Conservation (phyloP, 1,139 yeast species). For the Magnusiomyces suaveolens region DNA sequence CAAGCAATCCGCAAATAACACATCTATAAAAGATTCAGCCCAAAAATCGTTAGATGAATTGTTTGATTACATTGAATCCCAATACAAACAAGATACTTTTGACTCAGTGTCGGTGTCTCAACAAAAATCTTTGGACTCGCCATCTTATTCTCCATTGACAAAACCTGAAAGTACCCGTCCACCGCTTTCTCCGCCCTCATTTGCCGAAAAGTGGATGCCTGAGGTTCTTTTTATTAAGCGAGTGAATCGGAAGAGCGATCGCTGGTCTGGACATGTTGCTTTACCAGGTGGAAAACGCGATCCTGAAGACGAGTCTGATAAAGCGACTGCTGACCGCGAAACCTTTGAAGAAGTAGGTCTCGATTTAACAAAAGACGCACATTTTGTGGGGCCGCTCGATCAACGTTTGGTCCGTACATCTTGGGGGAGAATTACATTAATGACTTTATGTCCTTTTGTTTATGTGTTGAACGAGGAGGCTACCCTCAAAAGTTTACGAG, state of each 20-base stretch:
- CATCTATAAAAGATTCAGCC: not conserved
- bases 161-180: not conserved
- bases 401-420: conserved; percentile 31
- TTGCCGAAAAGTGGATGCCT: conserved; percentile 11
- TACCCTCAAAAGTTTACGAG: conserved; percentile 11
- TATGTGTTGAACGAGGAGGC: conserved; percentile 24
- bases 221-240: conserved; percentile 34
- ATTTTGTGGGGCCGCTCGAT: conserved; percentile 30
- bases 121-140: too few relatives aligned
- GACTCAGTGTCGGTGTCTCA: too few relatives aligned
- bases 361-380: conserved; percentile 24
- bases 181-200: not conserved
- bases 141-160: not conserved
- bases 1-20: not conserved
- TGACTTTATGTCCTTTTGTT: conserved; percentile 34
- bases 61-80: not conserved
- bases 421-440: conserved; percentile 30
- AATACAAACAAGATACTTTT: not conserved
- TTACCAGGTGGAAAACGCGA: conserved; percentile 36
- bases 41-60: not conserved
- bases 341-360: conserved; percentile 35
- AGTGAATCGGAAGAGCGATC: conserved; percentile 29
- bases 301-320: conserved; percentile 29
- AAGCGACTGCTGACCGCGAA: conserved; percentile 32
- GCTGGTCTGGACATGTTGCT: conserved; percentile 39